A percentile compares a stretch with the other conserved stretches of the same genome.
Conservation (phyloP, 1,284 basidiomycete species). For the Ceratobasidium sp. region DNA sequence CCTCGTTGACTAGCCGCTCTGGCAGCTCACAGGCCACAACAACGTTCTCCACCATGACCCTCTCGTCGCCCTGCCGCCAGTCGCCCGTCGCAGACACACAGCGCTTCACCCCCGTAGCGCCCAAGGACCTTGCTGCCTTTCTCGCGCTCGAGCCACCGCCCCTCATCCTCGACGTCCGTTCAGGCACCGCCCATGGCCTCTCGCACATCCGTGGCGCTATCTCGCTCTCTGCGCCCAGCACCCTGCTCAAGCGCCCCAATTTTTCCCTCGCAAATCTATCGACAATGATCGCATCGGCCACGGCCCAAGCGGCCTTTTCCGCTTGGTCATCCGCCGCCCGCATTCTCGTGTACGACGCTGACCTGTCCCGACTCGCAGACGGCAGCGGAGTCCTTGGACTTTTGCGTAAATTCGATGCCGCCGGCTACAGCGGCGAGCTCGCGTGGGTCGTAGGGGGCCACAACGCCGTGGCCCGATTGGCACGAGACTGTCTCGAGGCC, state of each 20-base stretch:
- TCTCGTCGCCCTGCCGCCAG: not conserved
- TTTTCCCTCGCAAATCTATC: conserved; percentile 78
- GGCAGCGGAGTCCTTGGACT: conserved; percentile 77
- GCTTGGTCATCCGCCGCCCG: conserved; percentile 61
- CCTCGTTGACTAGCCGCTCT: not conserved
- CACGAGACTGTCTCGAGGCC: conserved; percentile 61
- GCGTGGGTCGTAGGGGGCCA: conserved; percentile 84
- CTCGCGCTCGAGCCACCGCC: conserved; percentile 39
- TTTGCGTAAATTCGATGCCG: conserved; percentile 81
- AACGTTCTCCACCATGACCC: conserved; percentile 2
- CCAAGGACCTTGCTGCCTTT: not conserved
- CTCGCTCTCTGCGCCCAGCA: conserved; percentile 91
- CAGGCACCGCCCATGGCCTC: conserved; percentile 72
- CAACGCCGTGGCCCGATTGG: conserved; percentile 65
- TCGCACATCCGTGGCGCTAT: conserved; percentile 77
- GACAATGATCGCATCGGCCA: conserved; percentile 71
- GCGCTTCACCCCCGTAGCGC: conserved; percentile 10
- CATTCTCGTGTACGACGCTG: conserved; percentile 85
- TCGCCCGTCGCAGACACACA: not conserved
- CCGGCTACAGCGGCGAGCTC: conserved; percentile 70
- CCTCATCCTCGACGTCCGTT: conserved; percentile 86
- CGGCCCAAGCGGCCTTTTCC: conserved; percentile 65
- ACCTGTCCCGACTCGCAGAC: conserved; percentile 65
- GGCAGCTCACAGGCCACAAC: conserved; percentile 12
- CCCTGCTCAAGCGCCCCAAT: conserved; percentile 86